These are phyloP conservation scores for Dispira parvispora DNA, from an alignment of 192 early-diverging fungal species.

Conservation along the genomic window DNA sequence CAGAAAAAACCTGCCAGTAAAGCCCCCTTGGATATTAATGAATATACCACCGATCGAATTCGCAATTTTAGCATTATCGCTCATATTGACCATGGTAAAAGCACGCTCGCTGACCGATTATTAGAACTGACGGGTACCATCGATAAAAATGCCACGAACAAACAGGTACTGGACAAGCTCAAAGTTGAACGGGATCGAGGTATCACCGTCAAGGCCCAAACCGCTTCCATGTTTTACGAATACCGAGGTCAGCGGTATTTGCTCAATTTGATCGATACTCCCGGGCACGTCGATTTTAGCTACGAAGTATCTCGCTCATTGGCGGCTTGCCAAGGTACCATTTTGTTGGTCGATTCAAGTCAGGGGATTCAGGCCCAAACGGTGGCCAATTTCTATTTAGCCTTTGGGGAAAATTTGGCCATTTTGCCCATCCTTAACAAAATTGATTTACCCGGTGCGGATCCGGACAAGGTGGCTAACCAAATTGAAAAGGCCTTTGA, in stretches of 20 bases:
- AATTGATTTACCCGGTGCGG: conserved; percentile 81
- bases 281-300: conserved; percentile 83
- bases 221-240: conserved; percentile 84
- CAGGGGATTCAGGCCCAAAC: conserved; percentile 98
- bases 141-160: conserved; percentile 43
- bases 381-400: conserved; percentile 91
- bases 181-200: conserved; percentile 91
- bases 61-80: conserved; percentile 88
- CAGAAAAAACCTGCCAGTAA: too few species aligned
- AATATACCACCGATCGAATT: conserved; percentile 62
- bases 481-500: conserved; percentile 86
- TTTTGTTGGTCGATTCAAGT: conserved; percentile 82
- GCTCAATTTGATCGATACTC: conserved; percentile 92
- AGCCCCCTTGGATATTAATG: conserved; percentile 31
- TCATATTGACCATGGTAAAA: conserved; percentile 80
- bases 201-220: conserved; percentile 97
- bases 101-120: conserved; percentile 81
- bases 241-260: conserved; percentile 67
- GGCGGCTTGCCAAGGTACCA: conserved; percentile 83
- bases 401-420: conserved; percentile 67
- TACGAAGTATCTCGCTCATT: conserved; percentile 92
- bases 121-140: conserved; percentile 86
- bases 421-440: conserved; percentile 91
- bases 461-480: conserved; percentile 49
- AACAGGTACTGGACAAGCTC: conserved; percentile 90